Percentiles rank a stretch among this genome's conserved stretches.
Conservation (phyloP, 768 basidiomycete species). For the Symmetrospora coprosmae region DNA sequence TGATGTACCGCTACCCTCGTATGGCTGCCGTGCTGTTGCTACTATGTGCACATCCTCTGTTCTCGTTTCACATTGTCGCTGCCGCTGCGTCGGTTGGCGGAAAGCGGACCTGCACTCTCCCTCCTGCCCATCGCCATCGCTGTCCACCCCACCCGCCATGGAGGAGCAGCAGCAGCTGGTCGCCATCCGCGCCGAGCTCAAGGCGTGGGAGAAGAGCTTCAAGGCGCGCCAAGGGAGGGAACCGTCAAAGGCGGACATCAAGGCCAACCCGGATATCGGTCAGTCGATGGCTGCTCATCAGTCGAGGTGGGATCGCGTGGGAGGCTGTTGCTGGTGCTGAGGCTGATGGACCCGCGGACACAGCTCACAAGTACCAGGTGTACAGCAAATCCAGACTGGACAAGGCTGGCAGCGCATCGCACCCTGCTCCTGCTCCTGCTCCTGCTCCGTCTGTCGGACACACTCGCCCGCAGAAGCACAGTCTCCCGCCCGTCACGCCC, state of each 20-base stretch:
- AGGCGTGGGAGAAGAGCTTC: slow-evolving; percentile 38
- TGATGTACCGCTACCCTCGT: no score
- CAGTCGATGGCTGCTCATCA: slow-evolving; percentile 14
- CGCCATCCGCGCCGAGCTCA: slow-evolving; percentile 33
- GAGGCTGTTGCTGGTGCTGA: no score
- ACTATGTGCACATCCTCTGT: no score
- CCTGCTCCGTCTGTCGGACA: background rate
- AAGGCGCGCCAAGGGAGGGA: slow-evolving; percentile 32
- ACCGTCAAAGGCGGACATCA: slow-evolving; percentile 40
- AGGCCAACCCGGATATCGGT: slow-evolving; percentile 37
- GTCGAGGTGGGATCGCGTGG: background rate
- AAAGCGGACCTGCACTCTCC: no score
- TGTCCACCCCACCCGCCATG: background rate
- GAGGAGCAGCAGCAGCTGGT: background rate
- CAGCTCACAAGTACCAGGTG: slow-evolving; percentile 30
- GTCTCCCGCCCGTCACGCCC: background rate
- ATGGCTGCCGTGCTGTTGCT: no score
- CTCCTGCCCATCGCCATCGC: no score
- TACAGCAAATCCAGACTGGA: slow-evolving; percentile 23
- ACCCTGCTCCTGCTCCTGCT: background rate
- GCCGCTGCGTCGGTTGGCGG: no score
- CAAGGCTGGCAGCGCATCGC: background rate
- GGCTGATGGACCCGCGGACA: background rate
- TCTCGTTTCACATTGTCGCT: no score
- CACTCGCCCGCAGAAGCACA: background rate